Evolutionary conservation across 257 asterid genomes (phyloP).

Genomic region (Striga asiatica): DNA sequence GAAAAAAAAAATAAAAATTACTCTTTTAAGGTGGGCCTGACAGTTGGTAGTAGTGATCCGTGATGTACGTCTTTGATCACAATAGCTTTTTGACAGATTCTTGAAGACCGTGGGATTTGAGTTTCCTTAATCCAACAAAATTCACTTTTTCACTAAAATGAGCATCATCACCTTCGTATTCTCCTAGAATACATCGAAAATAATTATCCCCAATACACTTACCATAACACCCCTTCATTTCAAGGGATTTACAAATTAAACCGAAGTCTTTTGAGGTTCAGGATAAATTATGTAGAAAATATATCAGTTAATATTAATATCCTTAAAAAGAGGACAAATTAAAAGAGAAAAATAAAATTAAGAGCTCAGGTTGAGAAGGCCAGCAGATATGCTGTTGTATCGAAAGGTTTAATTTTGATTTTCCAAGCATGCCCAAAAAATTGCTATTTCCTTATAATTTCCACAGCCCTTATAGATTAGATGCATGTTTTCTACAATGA

Average conservation of each 20-base stretch:
- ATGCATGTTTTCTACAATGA: constrained; percentile 4
- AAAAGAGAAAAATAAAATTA: too few species aligned
- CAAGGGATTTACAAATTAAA: neutral
- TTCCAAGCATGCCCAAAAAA: neutral
- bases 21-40: constrained; percentile 9
- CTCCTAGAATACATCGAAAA: constrained; percentile 19
- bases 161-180: neutral
- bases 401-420: neutral
- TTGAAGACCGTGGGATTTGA: constrained; percentile 24
- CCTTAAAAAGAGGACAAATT: neutral
- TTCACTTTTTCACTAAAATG: constrained; percentile 7
- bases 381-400: neutral
- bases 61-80: constrained; percentile 29
- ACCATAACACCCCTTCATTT: neutral
- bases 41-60: constrained; percentile 24
- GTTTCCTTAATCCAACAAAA: constrained; percentile 11
- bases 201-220: neutral
- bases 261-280: too few species aligned
- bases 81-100: constrained; percentile 31
- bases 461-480: neutral
- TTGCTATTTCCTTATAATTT: neutral
- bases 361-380: neutral
- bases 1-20: neutral
- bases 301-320: too few species aligned
- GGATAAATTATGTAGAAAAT: too few species aligned